Evolutionary conservation across 768 basidiomycete genomes (phyloP).

Genomic region (Daedaleopsis sinensis): DNA sequence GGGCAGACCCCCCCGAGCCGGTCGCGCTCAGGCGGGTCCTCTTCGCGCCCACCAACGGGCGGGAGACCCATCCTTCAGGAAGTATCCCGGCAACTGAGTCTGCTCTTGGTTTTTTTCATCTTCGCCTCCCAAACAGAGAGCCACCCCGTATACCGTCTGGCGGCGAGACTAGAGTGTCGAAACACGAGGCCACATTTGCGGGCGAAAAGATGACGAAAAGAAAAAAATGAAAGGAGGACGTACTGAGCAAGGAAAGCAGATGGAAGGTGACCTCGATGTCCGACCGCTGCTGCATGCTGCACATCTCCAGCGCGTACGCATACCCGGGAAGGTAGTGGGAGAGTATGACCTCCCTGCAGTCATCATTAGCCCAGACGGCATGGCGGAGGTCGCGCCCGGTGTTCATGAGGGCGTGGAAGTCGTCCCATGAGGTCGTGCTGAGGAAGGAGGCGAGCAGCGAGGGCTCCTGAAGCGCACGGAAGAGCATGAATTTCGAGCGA

Average conservation of each 20-base stretch:
- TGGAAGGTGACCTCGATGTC: slow-evolving; percentile 55
- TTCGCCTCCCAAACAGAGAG: no score
- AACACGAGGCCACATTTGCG: background rate
- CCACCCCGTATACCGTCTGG: no score
- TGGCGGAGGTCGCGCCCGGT: slow-evolving; percentile 40
- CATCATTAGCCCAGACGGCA: slow-evolving; percentile 31
- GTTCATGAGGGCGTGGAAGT: slow-evolving; percentile 43
- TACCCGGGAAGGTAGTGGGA: slow-evolving; percentile 62
- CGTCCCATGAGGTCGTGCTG: slow-evolving; percentile 36
- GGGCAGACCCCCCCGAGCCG: no score
- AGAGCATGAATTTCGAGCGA: slow-evolving; percentile 3
- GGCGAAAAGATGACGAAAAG: slow-evolving; percentile 14
- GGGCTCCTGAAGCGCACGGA: slow-evolving; percentile 15
- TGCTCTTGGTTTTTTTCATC: no score
- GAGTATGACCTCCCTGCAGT: slow-evolving; percentile 44
- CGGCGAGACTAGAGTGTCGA: no score
- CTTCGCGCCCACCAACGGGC: no score
- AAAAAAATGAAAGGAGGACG: slow-evolving; percentile 43
- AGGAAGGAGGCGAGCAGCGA: slow-evolving; percentile 35
- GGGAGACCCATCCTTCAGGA: no score
- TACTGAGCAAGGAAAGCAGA: slow-evolving; percentile 69
- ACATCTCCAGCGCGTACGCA: slow-evolving; percentile 41
- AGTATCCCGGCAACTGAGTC: no score
- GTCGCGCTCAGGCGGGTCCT: no score
- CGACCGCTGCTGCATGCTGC: slow-evolving; percentile 44